These are phyloP conservation scores for Kuraishia cidri DNA, from an alignment of 805 yeast genomes.

Conservation along the genomic window DNA sequence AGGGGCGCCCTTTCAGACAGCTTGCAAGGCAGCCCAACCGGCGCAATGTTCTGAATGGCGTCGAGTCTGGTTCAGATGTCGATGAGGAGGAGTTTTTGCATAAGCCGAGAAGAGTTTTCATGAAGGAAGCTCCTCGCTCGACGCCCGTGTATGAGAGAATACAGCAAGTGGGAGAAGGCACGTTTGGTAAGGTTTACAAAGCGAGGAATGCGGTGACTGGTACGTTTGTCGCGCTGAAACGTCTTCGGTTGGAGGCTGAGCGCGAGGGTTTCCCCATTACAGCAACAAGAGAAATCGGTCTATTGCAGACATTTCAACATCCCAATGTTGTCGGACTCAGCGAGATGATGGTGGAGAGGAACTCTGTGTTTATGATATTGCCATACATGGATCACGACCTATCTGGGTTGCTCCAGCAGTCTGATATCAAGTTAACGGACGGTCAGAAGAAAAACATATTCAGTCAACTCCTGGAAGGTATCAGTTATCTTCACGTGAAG, in stretches of 20 bases:
- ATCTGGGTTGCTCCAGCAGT: slow-evolving; percentile 78
- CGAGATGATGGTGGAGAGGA: slow-evolving; percentile 83
- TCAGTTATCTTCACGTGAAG: slow-evolving; percentile 58
- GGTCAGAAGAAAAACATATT: slow-evolving; percentile 62
- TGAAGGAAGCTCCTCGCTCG: slow-evolving; percentile 8
- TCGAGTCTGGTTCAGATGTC: slow-evolving; percentile 1
- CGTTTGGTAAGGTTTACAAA: slow-evolving; percentile 93
- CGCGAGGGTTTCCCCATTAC: slow-evolving; percentile 96
- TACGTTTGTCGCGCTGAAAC: slow-evolving; percentile 77
- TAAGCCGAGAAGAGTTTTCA: slow-evolving; percentile 7
- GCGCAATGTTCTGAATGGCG: too few relatives aligned
- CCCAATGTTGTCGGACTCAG: slow-evolving; percentile 69
- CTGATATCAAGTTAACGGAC: slow-evolving; percentile 49
- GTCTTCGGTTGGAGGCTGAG: slow-evolving; percentile 76
- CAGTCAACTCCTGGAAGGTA: slow-evolving; percentile 58
- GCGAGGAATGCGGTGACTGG: slow-evolving; percentile 66
- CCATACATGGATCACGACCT: slow-evolving; percentile 93
- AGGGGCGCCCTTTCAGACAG: too few relatives aligned
- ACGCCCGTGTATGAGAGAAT: slow-evolving; percentile 53
- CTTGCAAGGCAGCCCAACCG: too few relatives aligned
- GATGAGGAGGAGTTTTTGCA: slow-evolving; percentile 1
- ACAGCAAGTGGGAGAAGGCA: slow-evolving; percentile 96
- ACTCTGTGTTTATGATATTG: slow-evolving; percentile 78
- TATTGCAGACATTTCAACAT: slow-evolving; percentile 78
- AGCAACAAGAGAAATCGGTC: slow-evolving; percentile 83